phyloP scores from a whole-genome alignment of 345 rosid genomes.

The Pistacia vera region DNA sequence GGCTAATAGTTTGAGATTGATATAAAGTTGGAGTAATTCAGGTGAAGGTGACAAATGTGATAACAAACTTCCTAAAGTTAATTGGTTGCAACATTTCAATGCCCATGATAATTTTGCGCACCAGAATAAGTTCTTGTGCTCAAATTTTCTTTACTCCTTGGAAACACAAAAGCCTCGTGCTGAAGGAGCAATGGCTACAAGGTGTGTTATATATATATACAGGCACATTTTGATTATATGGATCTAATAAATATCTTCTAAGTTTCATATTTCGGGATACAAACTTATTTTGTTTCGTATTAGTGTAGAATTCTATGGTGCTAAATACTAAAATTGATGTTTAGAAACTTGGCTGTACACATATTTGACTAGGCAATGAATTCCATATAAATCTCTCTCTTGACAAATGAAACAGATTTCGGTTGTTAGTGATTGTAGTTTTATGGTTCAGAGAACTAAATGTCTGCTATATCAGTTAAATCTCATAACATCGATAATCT shows the following conservation, averaged over 20 bases:
- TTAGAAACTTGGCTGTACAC: not conserved
- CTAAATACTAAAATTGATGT: not conserved
- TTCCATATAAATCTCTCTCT: not conserved
- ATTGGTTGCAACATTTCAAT: conserved; percentile 72
- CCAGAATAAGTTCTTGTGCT: conserved; percentile 50
- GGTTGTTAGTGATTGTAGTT: conserved; percentile 17
- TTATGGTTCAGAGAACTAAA: not conserved
- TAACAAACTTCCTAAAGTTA: conserved; percentile 57
- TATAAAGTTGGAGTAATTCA: conserved; percentile 42
- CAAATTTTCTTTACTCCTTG: conserved; percentile 66
- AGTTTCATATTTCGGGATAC: not conserved
- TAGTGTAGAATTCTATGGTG: not conserved
- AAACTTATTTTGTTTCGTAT: conserved; percentile 4
- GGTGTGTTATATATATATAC: conserved; percentile 36
- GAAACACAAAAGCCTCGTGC: conserved; percentile 63
- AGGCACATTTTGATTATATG: not conserved
- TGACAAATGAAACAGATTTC: not conserved
- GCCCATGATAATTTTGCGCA: conserved; percentile 39
- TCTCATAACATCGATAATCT: not conserved
- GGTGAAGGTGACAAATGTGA: conserved; percentile 39
- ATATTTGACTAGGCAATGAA: not conserved
- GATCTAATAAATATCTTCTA: conserved; percentile 6
- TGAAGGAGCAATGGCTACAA: conserved; percentile 44
- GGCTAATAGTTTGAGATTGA: conserved; percentile 20
- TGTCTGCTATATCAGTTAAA: not conserved